Evolutionary conservation across 257 asterid genomes (phyloP).

Genomic region (Gardenia jasminoides): DNA sequence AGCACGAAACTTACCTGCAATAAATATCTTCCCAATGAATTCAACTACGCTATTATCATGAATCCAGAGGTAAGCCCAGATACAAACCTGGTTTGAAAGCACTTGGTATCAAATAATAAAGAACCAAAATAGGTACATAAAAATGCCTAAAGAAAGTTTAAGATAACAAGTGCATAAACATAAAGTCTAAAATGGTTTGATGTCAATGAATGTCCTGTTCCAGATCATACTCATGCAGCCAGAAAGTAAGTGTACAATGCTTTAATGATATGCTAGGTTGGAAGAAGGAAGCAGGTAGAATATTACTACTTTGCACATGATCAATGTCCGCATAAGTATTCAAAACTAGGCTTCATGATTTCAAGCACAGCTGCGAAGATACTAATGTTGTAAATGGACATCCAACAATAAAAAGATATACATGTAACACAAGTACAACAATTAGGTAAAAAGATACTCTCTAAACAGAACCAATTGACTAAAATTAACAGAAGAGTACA

Average conservation of each 20-base stretch:
- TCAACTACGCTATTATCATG: slow-evolving; percentile 63
- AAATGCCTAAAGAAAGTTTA: background rate
- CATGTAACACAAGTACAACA: background rate
- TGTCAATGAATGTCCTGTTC: background rate
- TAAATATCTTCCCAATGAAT: slow-evolving; percentile 74
- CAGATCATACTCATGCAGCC: background rate
- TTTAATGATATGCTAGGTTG: background rate
- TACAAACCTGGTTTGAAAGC: slow-evolving; percentile 52
- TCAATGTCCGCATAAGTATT: background rate
- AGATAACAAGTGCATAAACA: background rate
- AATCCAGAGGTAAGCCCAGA: slow-evolving; percentile 81
- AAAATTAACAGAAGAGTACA: background rate
- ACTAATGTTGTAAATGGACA: background rate
- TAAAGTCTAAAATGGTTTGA: slow-evolving; percentile 3
- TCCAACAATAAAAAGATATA: background rate
- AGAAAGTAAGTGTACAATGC: background rate
- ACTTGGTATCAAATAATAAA: slow-evolving; percentile 17
- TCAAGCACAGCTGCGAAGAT: background rate
- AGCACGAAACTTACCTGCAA: slow-evolving; percentile 59
- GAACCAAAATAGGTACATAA: background rate
- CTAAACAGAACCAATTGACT: background rate
- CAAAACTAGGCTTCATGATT: background rate
- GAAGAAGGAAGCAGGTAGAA: slow-evolving; percentile 1
- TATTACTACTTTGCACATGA: background rate
- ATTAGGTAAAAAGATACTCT: background rate